phyloP scores from a whole-genome alignment of 306 rosid species.

The Pyrus bretschneideri region DNA sequence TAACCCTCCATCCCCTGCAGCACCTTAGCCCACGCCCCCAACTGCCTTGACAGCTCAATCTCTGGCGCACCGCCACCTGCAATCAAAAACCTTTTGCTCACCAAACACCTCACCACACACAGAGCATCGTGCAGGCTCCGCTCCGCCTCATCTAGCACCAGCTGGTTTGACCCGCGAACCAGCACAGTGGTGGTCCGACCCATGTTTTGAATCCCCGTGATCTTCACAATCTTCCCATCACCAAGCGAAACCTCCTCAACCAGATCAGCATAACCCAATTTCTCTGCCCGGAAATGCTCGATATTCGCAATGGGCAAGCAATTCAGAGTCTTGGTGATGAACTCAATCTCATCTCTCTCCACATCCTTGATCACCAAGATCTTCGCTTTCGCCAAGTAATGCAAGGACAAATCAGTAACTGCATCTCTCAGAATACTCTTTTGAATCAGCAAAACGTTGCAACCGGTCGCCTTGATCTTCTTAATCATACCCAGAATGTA shows the following conservation, averaged over 20 bases:
- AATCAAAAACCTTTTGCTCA: conserved; percentile 78
- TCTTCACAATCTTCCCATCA: conserved; percentile 88
- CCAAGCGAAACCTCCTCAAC: conserved; percentile 91
- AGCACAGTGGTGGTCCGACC: conserved; percentile 84
- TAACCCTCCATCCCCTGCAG: conserved; percentile 98
- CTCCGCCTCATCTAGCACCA: conserved; percentile 92
- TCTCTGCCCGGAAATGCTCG: conserved; percentile 86
- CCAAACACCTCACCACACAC: conserved; percentile 96
- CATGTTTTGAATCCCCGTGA: conserved; percentile 89
- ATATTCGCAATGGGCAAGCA: conserved; percentile 90
- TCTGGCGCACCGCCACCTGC: conserved; percentile 99
- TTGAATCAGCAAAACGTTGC: conserved; percentile 88
- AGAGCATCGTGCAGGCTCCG: conserved; percentile 92
- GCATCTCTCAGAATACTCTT: conserved; percentile 95
- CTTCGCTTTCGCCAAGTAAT: conserved; percentile 92
- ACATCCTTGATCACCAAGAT: conserved; percentile 94
- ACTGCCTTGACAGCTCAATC: conserved; percentile 90
- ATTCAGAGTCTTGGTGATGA: conserved; percentile 85
- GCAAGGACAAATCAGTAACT: conserved; percentile 85
- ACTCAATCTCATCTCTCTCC: conserved; percentile 94
- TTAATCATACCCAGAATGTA: conserved; percentile 93
- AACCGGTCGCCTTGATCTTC: conserved; percentile 83
- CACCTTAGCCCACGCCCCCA: conserved; percentile 99
- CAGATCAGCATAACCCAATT: conserved; percentile 84
- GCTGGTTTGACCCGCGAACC: conserved; percentile 81